Evolutionary conservation across 2,329 filamentous ascomycete species (phyloP), one percentile per base, ranked within the genome.

Genomic region (Colletotrichum sp.): DNA sequence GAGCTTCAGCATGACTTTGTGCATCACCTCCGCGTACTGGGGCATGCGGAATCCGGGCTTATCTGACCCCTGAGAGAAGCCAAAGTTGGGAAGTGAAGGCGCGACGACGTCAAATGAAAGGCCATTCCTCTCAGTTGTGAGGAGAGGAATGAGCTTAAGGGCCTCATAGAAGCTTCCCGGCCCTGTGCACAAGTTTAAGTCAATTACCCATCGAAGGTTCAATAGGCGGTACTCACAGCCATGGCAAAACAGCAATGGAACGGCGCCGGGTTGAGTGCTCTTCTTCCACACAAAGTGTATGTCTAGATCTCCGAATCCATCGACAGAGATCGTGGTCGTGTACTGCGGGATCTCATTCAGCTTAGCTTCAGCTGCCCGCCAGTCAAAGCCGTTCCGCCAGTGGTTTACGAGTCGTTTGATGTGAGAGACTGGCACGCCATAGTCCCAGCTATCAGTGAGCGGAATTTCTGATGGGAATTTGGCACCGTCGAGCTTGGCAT

Each of bases 81-180:
- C 86, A 76, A 86, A 90, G 63, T 90, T 89, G 1, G 91, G 91
- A 2, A 93, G 82, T 8, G 89, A 91, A 0, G 91, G 91, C 0
- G 90, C 90, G 0, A 93, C 88, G 13, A 92, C 84, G 75, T 92
- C 87, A 78, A 92, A 93, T 0, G 87, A 84, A 64, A 83, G 87
- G 64, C 78, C 84, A 67, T 78, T 83, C 32, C 21, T 78, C 15
- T 80, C 84, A 39, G 84, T 80, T 0, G 83, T 83, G 16, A 90
- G 82, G 0, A 87, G 83, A 2, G 87, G 87, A 8, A 95, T 85
- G 62, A 95, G 84, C 80, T 93, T 94, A 24, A 85, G 83, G 3
- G 91, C 92, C 83, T 95, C 93, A 63, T 93, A 81, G 80, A 94
- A 95, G 78, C 90, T 93, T 2, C 94, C 93, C 0, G 94, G 94